These are phyloP conservation scores for Trifolium repens DNA, from an alignment of 306 rosid genomes.

Conservation along the genomic window DNA sequence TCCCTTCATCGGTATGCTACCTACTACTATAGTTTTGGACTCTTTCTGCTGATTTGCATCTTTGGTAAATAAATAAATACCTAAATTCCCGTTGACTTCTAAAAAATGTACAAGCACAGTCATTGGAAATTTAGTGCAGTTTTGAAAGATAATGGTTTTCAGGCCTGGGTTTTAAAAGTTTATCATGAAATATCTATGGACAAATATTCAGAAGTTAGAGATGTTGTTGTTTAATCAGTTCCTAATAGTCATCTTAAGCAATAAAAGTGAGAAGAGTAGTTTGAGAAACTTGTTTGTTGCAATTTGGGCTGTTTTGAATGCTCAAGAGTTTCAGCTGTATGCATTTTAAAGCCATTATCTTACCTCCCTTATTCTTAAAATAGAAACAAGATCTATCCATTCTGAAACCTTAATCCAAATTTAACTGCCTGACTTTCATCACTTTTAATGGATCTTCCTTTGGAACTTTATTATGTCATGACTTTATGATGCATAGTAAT, in stretches of 20 bases:
- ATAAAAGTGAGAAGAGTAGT: conserved; percentile 14
- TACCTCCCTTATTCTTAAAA: not conserved
- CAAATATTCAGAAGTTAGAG: conserved; percentile 26
- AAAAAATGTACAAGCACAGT: conserved; percentile 4
- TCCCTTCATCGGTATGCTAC: conserved; percentile 67
- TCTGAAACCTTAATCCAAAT: conserved; percentile 9
- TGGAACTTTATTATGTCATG: conserved; percentile 17
- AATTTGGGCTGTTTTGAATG: conserved; percentile 15
- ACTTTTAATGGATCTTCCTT: conserved; percentile 27
- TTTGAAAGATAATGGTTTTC: conserved; percentile 3
- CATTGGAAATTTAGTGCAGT: not conserved
- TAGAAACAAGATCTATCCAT: not conserved
- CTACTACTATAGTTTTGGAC: conserved; percentile 28
- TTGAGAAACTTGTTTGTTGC: conserved; percentile 21
- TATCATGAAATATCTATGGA: conserved; percentile 9
- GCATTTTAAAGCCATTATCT: not conserved
- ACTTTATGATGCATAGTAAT: conserved; percentile 12
- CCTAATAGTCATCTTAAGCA: conserved; percentile 3
- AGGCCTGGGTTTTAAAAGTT: conserved; percentile 15
- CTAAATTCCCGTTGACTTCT: not conserved
- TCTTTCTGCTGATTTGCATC: conserved; percentile 10
- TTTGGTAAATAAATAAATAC: not conserved
- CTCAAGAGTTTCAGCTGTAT: not conserved
- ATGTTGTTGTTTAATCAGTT: conserved; percentile 16
- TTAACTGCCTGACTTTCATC: not conserved